phyloP scores from a whole-genome alignment of 2,329 filamentous ascomycete species.

The Trichoderma simmonsii region DNA sequence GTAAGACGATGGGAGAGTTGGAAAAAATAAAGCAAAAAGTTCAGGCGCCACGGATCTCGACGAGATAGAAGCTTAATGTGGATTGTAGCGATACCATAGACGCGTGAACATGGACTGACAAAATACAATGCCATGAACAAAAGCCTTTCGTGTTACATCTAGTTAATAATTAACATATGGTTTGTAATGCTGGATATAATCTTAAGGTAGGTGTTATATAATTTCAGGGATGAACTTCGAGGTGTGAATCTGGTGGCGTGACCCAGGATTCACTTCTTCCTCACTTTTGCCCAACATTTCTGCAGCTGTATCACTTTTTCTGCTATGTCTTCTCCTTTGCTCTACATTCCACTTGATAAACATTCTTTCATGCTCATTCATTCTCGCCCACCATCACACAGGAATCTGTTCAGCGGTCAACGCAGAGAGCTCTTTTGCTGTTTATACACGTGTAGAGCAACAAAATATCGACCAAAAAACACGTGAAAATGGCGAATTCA shows the following conservation, averaged over 20 bases:
- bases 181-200: background rate
- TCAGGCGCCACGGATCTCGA: slow-evolving; percentile 13
- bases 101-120: slow-evolving; percentile 25
- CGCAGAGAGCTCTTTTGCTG: background rate
- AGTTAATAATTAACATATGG: background rate
- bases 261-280: background rate
- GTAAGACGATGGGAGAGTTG: slow-evolving; percentile 26
- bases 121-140: slow-evolving; percentile 13
- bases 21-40: slow-evolving; percentile 24
- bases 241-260: background rate
- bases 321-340: background rate
- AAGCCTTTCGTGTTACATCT: background rate
- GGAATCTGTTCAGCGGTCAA: background rate
- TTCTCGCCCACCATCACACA: too few species aligned
- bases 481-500: background rate
- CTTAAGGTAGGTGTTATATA: background rate
- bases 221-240: background rate
- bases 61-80: slow-evolving; percentile 26
- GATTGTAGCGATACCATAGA: slow-evolving; percentile 42
- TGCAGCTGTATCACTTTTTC: background rate
- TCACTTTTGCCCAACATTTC: background rate
- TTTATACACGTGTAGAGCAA: background rate
- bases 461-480: background rate
- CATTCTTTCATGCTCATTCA: background rate
- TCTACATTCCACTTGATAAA: background rate